phyloP scores from a whole-genome alignment of 768 basidiomycete genomes.

The Suillus paluster region DNA sequence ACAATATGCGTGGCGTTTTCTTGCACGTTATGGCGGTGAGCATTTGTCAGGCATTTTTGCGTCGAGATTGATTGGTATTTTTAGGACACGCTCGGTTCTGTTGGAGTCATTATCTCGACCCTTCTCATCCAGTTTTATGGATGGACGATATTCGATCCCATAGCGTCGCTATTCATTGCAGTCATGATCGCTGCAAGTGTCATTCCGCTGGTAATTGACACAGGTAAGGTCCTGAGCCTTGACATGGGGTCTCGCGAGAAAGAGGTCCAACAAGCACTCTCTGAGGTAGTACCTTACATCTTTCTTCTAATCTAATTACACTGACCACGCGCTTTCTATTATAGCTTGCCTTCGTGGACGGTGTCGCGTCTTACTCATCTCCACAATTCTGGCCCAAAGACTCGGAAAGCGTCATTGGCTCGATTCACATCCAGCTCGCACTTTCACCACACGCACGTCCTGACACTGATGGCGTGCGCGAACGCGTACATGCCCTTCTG shows the following conservation, averaged over 20 bases:
- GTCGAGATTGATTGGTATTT: conserved; percentile 14
- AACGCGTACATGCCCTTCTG: conserved; percentile 74
- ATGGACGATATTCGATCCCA: conserved; percentile 99
- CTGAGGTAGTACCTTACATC: conserved; percentile 60
- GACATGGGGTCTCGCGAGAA: conserved; percentile 73
- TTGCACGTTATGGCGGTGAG: conserved; percentile 94
- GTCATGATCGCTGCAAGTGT: conserved; percentile 94
- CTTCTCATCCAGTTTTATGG: conserved; percentile 94
- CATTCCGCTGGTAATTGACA: conserved; percentile 92
- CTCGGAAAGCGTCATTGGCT: conserved; percentile 81
- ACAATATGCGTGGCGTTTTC: conserved; percentile 99
- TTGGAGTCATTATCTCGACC: conserved; percentile 97
- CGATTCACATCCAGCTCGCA: conserved; percentile 88
- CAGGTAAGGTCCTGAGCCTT: conserved; percentile 83
- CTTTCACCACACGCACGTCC: conserved; percentile 64
- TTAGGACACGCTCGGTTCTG: conserved; percentile 93
- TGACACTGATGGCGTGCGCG: conserved; percentile 72
- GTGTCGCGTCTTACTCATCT: conserved; percentile 76
- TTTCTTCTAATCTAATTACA: background rate
- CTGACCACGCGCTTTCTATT: conserved; percentile 7
- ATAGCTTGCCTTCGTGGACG: conserved; percentile 77
- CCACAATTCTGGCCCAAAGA: conserved; percentile 98
- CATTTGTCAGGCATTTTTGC: conserved; percentile 9
- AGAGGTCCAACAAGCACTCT: conserved; percentile 59
- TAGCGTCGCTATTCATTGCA: conserved; percentile 96